Conservation (phyloP, 495 filamentous ascomycete species). For the Aspergillus cavernicola region DNA sequence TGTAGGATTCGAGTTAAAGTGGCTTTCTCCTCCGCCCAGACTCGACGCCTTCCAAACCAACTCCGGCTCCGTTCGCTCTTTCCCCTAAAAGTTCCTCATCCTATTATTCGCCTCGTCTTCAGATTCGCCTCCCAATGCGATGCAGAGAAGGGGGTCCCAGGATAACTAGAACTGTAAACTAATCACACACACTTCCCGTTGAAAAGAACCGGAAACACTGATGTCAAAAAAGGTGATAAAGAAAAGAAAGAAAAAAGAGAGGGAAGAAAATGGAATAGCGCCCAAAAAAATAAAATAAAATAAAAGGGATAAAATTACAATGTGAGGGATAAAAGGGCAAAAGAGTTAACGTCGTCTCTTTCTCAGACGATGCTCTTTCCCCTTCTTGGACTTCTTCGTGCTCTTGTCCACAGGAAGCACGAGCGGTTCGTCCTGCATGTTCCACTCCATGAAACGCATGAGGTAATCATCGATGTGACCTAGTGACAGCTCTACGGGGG, state of each 20-base stretch:
- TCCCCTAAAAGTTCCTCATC: no score
- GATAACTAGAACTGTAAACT: no score
- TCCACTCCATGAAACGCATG: slow-evolving; percentile 69
- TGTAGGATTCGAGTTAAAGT: neutral
- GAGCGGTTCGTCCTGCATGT: slow-evolving; percentile 73
- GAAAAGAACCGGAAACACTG: neutral
- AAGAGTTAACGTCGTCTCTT: slow-evolving; percentile 36
- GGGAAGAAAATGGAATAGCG: neutral
- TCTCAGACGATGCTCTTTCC: slow-evolving; percentile 58
- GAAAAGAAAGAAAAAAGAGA: neutral
- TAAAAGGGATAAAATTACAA: slow-evolving; percentile 3
- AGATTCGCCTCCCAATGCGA: neutral
- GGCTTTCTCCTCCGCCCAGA: no score
- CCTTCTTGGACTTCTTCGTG: slow-evolving; percentile 72
- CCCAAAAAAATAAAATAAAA: neutral
- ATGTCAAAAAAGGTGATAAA: neutral
- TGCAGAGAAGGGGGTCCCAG: neutral
- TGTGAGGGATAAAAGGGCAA: neutral
- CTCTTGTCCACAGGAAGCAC: slow-evolving; percentile 77
- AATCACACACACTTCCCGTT: neutral
- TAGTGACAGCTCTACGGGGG: slow-evolving; percentile 30
- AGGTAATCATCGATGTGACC: slow-evolving; percentile 83
- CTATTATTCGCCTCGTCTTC: neutral
- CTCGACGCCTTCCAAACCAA: neutral
- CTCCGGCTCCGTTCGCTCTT: no score